Evolutionary conservation across 257 asterid genomes (phyloP).

Genomic region (Handroanthus guayacan): DNA sequence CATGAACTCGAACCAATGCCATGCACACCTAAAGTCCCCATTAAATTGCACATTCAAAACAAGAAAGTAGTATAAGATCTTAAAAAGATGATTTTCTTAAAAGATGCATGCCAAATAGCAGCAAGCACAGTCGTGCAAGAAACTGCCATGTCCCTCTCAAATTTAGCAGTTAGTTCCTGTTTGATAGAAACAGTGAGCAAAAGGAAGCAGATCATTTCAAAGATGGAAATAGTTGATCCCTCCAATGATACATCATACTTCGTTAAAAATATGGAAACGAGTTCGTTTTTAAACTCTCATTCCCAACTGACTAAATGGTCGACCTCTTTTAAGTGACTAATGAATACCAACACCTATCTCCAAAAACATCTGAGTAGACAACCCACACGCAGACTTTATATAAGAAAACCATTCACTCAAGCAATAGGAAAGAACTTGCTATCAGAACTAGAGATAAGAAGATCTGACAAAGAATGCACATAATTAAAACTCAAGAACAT

Average conservation of each 20-base stretch:
- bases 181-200: slow-evolving; percentile 12
- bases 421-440: slow-evolving; percentile 16
- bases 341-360: neutral
- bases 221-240: neutral
- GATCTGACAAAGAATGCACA: slow-evolving; percentile 14
- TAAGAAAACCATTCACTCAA: neutral
- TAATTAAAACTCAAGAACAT: slow-evolving; percentile 30
- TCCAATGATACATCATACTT: neutral
- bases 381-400: neutral
- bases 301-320: slow-evolving; percentile 22
- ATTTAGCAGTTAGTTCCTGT: slow-evolving; percentile 1
- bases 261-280: slow-evolving; percentile 1
- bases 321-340: slow-evolving; percentile 20
- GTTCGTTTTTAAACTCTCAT: slow-evolving; percentile 7
- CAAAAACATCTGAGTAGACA: neutral
- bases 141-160: neutral
- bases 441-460: slow-evolving; percentile 19
- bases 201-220: neutral
- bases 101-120: neutral
- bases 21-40: slow-evolving; percentile 22
- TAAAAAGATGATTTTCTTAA: neutral
- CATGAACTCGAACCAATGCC: neutral
- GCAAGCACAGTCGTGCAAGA: slow-evolving; percentile 6
- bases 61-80: neutral
- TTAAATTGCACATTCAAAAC: slow-evolving; percentile 21